Conservation (phyloP, 2,329 filamentous ascomycete species). For the Sclerotinia spermophila region DNA sequence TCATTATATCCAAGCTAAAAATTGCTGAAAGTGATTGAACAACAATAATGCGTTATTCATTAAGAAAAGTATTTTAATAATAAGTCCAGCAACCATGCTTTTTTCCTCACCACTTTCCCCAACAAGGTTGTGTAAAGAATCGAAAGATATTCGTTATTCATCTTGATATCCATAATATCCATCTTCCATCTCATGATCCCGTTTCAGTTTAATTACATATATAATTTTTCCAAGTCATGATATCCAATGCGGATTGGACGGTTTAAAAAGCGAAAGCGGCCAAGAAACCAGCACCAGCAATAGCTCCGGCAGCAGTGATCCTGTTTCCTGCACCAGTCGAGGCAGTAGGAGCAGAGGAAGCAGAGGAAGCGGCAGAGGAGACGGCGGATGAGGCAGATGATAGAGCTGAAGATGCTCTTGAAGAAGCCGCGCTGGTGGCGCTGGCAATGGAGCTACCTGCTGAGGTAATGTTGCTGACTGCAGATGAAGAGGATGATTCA, state of each 20-base stretch:
- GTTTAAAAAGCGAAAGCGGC: constrained; percentile 28
- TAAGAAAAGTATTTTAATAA: not conserved
- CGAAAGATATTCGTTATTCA: not conserved
- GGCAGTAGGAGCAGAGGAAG: constrained; percentile 8
- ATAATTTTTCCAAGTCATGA: not conserved
- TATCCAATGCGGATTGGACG: not conserved
- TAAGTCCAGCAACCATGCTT: not conserved
- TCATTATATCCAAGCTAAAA: not conserved
- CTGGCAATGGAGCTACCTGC: constrained; percentile 5
- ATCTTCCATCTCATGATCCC: not conserved
- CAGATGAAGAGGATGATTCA: not conserved
- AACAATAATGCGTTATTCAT: not conserved
- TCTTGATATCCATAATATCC: not conserved
- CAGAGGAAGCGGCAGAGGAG: not conserved
- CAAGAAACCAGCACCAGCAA: constrained; percentile 25
- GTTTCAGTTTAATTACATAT: not conserved
- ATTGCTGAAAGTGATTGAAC: not conserved
- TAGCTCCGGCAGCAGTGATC: constrained; percentile 17
- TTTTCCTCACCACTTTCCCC: not conserved
- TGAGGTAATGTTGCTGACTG: not conserved
- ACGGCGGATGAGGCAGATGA: not conserved
- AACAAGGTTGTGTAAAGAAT: not conserved
- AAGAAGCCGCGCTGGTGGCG: not conserved
- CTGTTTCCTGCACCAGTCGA: constrained; percentile 16
- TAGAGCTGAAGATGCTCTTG: not conserved